phyloP scores from a whole-genome alignment of 495 filamentous ascomycete genomes.

The Delitschia confertaspora region DNA sequence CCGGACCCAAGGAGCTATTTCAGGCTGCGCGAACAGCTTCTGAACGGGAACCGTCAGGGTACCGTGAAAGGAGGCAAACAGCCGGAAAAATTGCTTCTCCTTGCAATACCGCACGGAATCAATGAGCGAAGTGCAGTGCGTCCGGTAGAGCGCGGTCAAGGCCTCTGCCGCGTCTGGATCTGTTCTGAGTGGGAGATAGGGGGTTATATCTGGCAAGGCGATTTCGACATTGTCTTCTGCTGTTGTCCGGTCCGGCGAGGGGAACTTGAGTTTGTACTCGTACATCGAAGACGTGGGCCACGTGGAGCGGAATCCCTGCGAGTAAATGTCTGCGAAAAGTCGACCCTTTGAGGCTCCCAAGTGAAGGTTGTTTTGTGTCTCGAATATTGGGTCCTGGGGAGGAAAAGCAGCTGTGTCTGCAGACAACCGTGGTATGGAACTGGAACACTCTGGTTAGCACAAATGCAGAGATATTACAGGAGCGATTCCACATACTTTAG shows the following conservation, averaged over 20 bases:
- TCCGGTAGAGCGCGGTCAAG: slow-evolving; percentile 76
- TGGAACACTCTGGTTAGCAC: slow-evolving; percentile 6
- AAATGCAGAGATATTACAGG: background rate
- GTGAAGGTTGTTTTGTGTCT: slow-evolving; percentile 12
- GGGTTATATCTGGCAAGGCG: slow-evolving; percentile 65
- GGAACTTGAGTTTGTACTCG: slow-evolving; percentile 57
- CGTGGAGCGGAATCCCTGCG: slow-evolving; percentile 16
- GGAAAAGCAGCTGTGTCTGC: slow-evolving; percentile 64
- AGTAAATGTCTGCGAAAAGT: slow-evolving; percentile 34
- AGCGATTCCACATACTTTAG: slow-evolving; percentile 30
- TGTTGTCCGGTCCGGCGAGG: slow-evolving; percentile 42
- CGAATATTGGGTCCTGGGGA: slow-evolving; percentile 26
- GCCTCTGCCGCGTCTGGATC: slow-evolving; percentile 77
- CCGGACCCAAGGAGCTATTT: slow-evolving; percentile 83
- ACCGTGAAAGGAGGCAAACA: slow-evolving; percentile 92
- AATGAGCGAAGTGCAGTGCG: slow-evolving; percentile 88
- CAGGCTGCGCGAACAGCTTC: slow-evolving; percentile 75
- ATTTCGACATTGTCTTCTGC: slow-evolving; percentile 51
- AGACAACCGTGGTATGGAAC: slow-evolving; percentile 41
- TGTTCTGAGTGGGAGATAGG: slow-evolving; percentile 63
- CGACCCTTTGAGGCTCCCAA: slow-evolving; percentile 25
- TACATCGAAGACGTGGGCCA: slow-evolving; percentile 26
- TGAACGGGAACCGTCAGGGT: slow-evolving; percentile 96
- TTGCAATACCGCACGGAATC: slow-evolving; percentile 93
- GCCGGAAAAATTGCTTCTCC: slow-evolving; percentile 85